Evolutionary conservation across 2,329 filamentous ascomycete species (phyloP), one percentile per base, ranked within the genome.

Genomic region (Trichoderma koningii): DNA sequence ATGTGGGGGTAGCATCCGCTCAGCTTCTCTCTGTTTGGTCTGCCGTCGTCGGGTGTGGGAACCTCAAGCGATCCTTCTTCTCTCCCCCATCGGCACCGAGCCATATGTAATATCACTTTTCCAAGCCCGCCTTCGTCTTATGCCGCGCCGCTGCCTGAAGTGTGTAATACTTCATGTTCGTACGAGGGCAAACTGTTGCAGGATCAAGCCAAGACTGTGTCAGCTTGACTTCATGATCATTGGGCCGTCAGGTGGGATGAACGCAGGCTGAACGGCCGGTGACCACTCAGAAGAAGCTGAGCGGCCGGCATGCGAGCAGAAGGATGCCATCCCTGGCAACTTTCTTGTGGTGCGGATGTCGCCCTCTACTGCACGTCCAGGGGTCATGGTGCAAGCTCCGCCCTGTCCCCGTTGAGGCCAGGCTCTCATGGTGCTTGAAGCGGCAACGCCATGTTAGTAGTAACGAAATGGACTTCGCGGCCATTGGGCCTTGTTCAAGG

Each of bases 251-350:
- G 14, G 21, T 55, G 26, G 50, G 41, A n/a, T 26, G 12, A 47
- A 23, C 23, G 26, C 19, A 26, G 50, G 41, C 19, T 47, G 26
- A 38, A n/a, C n/a, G 14, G 26, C 5, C 38, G 38, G 41, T 23
- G 19, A 26, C 50, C 59, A 62, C 26, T 53, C 26, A 62, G 23
- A 5, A 9, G 21, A 28, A 45, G 48, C 59, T 44, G 59, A 23
- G 19, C 1, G 59, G n/a, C 59, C 53, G 50, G 59, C 59, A 62
- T 53, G n/a, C 50, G 12, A 38, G 28, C n/a, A 38, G 59, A 55
- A 63, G 59, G 59, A 63, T 63, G 17, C 59, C 34, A 9, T 28
- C 47, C 59, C 59, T 53, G 28, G 59, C 41, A 26, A 6, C 26
- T 34, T 44, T 12, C 34, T 61, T 34, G 45, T n/a, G 48, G 48